A percentile compares a stretch with the other conserved stretches of the same genome.
Evolutionary conservation across 2,329 filamentous ascomycete species (phyloP).

Genomic region (Neocucurbitaria cava): DNA sequence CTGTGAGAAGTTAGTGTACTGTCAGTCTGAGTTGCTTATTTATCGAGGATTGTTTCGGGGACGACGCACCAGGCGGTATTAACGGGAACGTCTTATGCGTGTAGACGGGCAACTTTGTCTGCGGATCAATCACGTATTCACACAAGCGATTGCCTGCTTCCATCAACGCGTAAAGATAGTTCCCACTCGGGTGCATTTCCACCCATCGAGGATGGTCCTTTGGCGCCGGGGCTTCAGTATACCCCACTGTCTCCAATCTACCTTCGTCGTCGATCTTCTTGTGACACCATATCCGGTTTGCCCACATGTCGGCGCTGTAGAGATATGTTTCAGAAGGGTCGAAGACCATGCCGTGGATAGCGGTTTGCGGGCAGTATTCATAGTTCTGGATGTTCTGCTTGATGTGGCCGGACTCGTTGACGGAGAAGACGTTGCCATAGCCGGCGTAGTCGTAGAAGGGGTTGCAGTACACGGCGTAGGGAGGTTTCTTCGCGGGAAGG

Average conservation of each 20-base stretch:
- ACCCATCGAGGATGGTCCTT: slow-evolving; percentile 89
- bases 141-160: slow-evolving; percentile 85
- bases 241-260: slow-evolving; percentile 72
- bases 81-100: slow-evolving; percentile 79
- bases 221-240: slow-evolving; percentile 71
- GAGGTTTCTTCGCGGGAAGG: slow-evolving; percentile 77
- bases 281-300: slow-evolving; percentile 86
- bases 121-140: slow-evolving; percentile 79
- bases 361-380: slow-evolving; percentile 71
- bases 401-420: slow-evolving; percentile 64
- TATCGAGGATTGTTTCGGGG: background rate
- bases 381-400: slow-evolving; percentile 74
- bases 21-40: background rate
- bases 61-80: slow-evolving; percentile 76
- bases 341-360: slow-evolving; percentile 84
- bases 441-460: slow-evolving; percentile 89
- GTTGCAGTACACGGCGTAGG: slow-evolving; percentile 85
- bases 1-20: slow-evolving; percentile 25
- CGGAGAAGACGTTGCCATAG: slow-evolving; percentile 77
- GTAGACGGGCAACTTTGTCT: slow-evolving; percentile 77
- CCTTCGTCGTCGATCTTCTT: slow-evolving; percentile 69
- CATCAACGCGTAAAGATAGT: slow-evolving; percentile 86
- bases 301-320: slow-evolving; percentile 79
- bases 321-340: slow-evolving; percentile 76
- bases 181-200: slow-evolving; percentile 78